Base-by-base conservation (phyloP, 495 filamentous ascomycete species). In the Tetracladium marchalianum region DNA sequence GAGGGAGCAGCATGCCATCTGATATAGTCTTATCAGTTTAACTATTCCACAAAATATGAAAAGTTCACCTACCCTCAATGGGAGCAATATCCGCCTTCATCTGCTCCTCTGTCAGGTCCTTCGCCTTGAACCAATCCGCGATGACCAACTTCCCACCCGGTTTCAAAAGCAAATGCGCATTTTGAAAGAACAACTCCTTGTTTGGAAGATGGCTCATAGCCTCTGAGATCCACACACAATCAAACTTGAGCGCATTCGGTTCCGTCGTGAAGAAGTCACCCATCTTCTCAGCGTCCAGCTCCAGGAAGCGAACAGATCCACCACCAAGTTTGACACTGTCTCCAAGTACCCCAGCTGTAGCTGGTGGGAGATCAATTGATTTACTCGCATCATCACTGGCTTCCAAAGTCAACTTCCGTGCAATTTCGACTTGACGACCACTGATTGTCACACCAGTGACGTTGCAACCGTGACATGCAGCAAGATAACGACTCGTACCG, bases 271-370 rank as follows among this genome's bases (percentile, higher is more conserved):
- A 77, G 49, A 59, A 61, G 5, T 71, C 69, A 1, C 67, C 67
- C 71, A 78, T 76, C 48, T 61, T 75, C 66, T 78, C 74, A 17
- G 75, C 75, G 45, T 78, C 75, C 5, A 77, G 66, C 60, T 78
- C 76, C 19, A 73, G 41, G 61, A 76, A 71, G 45, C 66, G 49
- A 36, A 77, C 66, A 10, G 49, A 53, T 41, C 76, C 71, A 37
- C 60, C 50, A 8, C 65, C 57, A 33, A 75, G 46, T 31, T 50
- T 40, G 32, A 70, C 16, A 2, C 22, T 49, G 55, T 60, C 58
- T 0, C 43, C 55, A 17, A 62, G 58, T 0, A 41, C 47, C 12
- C 44, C 43, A 27, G 22, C 22, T 7, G 22, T 27, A 27, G 7
- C 22, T 27, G 22, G 22, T 3, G 22, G 7, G 22, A 7, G 37